These are phyloP conservation scores for Chrysoporthe puriensis DNA, from an alignment of 2,329 filamentous ascomycete species.

Conservation along the genomic window DNA sequence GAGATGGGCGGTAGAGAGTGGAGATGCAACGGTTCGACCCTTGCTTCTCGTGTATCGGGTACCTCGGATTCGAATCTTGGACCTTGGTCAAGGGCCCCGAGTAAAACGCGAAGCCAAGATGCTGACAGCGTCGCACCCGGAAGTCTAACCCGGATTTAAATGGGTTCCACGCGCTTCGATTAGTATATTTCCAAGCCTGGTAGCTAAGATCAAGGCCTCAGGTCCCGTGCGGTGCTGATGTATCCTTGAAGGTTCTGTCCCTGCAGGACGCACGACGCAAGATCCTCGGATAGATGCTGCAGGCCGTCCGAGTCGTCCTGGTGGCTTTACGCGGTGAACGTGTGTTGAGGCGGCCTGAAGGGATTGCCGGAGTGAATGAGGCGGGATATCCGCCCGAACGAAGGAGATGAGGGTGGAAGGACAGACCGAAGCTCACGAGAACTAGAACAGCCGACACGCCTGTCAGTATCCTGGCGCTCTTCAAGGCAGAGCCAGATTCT, in stretches of 20 bases:
- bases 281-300: background rate
- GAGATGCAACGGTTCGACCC: slow-evolving; percentile 17
- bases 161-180: background rate
- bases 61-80: slow-evolving; percentile 7
- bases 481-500: slow-evolving; percentile 1
- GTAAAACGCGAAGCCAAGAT: background rate
- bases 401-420: background rate
- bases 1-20: slow-evolving; percentile 13
- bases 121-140: too few relatives aligned
- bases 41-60: slow-evolving; percentile 1
- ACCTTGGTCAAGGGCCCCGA: background rate
- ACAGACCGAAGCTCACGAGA: background rate
- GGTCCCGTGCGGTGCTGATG: background rate
- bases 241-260: background rate
- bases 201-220: background rate
- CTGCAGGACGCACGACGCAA: slow-evolving; percentile 2
- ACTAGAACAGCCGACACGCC: slow-evolving; percentile 3
- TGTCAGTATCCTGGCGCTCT: slow-evolving; percentile 7
- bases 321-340: background rate
- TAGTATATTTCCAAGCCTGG: background rate
- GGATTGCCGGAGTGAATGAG: background rate
- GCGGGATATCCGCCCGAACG: background rate
- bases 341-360: background rate
- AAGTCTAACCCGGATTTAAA: too few relatives aligned
- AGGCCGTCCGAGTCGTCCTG: too few relatives aligned